A percentile compares a stretch with the other conserved stretches of the same genome.
phyloP scores from a whole-genome alignment of 371 early-diverging fungal genomes.

The Mortierella sp. region DNA sequence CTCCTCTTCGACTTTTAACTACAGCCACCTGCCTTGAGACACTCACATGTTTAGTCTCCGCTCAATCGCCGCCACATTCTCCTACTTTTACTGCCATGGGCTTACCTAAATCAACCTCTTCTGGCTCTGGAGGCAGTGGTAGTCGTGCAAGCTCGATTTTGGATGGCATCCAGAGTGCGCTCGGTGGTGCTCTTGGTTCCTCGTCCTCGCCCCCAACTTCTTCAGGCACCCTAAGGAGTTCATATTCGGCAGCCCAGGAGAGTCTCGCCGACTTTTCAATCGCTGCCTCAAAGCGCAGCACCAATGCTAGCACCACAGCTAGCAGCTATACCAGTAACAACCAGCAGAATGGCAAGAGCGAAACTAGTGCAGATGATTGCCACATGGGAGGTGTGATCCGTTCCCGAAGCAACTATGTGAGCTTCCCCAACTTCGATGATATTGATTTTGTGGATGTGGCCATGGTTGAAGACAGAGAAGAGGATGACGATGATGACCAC shows the following conservation, averaged over 20 bases:
- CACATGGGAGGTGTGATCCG: slow-evolving; percentile 28
- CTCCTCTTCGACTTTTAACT: slow-evolving; percentile 48
- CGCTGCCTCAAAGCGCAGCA: slow-evolving; percentile 30
- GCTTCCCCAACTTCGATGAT: slow-evolving; percentile 56
- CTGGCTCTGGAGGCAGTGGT: slow-evolving; percentile 15
- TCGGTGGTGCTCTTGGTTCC: slow-evolving; percentile 20
- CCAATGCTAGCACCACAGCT: neutral
- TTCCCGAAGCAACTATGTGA: slow-evolving; percentile 54
- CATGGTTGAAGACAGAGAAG: slow-evolving; percentile 45
- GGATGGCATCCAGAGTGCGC: slow-evolving; percentile 53
- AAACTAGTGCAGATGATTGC: neutral
- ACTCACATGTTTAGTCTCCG: slow-evolving; percentile 46
- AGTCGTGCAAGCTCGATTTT: slow-evolving; percentile 49
- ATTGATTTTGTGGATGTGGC: slow-evolving; percentile 53
- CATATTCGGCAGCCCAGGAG: slow-evolving; percentile 52
- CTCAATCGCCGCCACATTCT: slow-evolving; percentile 54
- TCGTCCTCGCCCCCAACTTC: slow-evolving; percentile 18
- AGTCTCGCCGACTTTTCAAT: slow-evolving; percentile 51
- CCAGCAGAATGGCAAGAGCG: neutral
- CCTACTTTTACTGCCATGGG: slow-evolving; percentile 39
- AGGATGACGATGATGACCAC: slow-evolving; percentile 44
- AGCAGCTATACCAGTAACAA: neutral
- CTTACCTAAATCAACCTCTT: slow-evolving; percentile 28
- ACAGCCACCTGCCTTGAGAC: slow-evolving; percentile 51
- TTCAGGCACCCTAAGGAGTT: slow-evolving; percentile 7